Evolutionary conservation across 1,284 basidiomycete species (phyloP).

Genomic region (Kwoniella shivajii): DNA sequence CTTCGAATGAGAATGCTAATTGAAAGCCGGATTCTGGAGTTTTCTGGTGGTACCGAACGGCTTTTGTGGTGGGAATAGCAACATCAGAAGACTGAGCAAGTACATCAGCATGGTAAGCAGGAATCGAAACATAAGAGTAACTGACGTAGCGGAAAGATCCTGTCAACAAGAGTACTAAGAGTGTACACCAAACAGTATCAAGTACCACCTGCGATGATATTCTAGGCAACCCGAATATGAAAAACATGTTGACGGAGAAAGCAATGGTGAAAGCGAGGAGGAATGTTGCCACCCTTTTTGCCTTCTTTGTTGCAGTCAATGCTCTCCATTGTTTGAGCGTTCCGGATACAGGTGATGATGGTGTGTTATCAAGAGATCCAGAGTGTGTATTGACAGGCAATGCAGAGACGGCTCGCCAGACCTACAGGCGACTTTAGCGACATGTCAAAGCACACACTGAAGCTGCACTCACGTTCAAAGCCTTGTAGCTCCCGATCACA

Average conservation of each 20-base stretch:
- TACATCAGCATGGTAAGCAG: background rate
- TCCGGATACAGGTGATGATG: background rate
- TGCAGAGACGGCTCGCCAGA: slow-evolving; percentile 10
- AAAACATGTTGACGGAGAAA: background rate
- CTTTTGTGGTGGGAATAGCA: background rate
- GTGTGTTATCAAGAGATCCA: background rate
- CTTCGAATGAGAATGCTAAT: background rate
- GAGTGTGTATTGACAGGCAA: slow-evolving; percentile 2
- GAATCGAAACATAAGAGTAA: background rate
- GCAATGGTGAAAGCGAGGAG: background rate
- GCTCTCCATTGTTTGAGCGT: background rate
- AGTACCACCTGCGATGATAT: slow-evolving; percentile 1
- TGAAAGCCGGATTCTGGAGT: background rate
- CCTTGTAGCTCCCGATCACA: slow-evolving; percentile 7
- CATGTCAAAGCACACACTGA: background rate
- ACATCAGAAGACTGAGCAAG: background rate
- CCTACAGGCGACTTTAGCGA: background rate
- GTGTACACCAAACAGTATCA: background rate
- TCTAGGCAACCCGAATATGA: slow-evolving; percentile 5
- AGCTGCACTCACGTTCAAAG: slow-evolving; percentile 8
- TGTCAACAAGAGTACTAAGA: background rate
- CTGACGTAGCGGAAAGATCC: slow-evolving; percentile 4
- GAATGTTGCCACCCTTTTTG: background rate
- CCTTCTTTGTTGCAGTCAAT: background rate
- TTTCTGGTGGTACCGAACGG: slow-evolving; percentile 1